Evolutionary conservation across 805 yeast genomes (phyloP).

Genomic region (Cephaloascus fragrans): DNA sequence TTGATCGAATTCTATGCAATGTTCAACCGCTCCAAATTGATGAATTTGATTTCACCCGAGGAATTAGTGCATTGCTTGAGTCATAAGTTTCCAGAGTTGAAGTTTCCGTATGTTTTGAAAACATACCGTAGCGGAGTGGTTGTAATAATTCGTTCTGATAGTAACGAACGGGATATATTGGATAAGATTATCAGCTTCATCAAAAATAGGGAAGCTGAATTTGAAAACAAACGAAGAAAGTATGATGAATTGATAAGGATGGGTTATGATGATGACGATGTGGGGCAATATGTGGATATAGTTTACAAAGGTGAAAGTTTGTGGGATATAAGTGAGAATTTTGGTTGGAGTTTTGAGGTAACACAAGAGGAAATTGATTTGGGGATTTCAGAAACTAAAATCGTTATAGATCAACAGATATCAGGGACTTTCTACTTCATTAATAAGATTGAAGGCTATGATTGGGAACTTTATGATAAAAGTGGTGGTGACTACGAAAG

Average conservation of each 20-base stretch:
- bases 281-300: neutral
- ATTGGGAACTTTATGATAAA: no score
- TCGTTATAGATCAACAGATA: constrained; percentile 60
- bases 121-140: constrained; percentile 22
- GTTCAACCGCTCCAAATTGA: constrained; percentile 57
- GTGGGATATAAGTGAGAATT: constrained; percentile 32
- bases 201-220: constrained; percentile 13
- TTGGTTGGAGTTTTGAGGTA: constrained; percentile 60
- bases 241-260: constrained; percentile 10
- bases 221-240: constrained; percentile 10
- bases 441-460: constrained; percentile 25
- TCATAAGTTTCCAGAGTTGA: constrained; percentile 41
- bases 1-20: constrained; percentile 53
- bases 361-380: constrained; percentile 54
- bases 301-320: neutral
- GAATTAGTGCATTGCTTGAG: constrained; percentile 58
- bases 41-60: constrained; percentile 57
- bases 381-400: constrained; percentile 44
- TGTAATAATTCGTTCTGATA: constrained; percentile 16
- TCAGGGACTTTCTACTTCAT: constrained; percentile 56
- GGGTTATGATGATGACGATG: constrained; percentile 1
- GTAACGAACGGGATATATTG: constrained; percentile 16
- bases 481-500: no score
- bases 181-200: constrained; percentile 15
- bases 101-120: constrained; percentile 42